Evolutionary conservation across 2,329 filamentous ascomycete genomes (phyloP).

Genomic region (Nigrospora oryzae): DNA sequence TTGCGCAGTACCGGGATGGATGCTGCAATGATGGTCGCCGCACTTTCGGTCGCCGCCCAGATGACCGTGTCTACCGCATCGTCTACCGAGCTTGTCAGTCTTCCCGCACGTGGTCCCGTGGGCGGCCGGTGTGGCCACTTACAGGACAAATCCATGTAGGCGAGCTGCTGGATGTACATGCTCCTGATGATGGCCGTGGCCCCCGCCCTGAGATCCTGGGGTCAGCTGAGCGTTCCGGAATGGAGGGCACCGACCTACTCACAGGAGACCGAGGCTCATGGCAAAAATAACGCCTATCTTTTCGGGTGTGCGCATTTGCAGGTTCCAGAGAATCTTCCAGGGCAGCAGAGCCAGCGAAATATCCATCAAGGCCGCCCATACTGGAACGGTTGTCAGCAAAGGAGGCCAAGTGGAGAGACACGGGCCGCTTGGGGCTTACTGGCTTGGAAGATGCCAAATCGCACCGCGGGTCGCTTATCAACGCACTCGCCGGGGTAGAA

Average conservation of each 20-base stretch:
- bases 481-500: conserved; percentile 6
- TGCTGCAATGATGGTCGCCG: conserved; percentile 24
- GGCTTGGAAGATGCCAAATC: conserved; percentile 1
- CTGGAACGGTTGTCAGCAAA: neutral
- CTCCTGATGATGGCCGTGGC: too few relatives aligned
- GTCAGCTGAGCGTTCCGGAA: too few relatives aligned
- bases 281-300: conserved; percentile 19
- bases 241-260: neutral
- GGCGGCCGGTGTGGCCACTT: too few relatives aligned
- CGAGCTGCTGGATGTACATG: too few relatives aligned
- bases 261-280: conserved; percentile 20
- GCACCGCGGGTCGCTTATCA: conserved; percentile 3
- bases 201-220: too few relatives aligned
- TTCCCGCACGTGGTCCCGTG: too few relatives aligned
- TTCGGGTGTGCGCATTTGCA: conserved; percentile 19
- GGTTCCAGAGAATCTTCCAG: conserved; percentile 19
- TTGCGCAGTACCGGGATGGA: conserved; percentile 21
- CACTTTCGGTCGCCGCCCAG: conserved; percentile 20
- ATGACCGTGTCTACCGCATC: conserved; percentile 1
- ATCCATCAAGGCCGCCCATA: conserved; percentile 17
- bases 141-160: too few relatives aligned
- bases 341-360: conserved; percentile 18
- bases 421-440: too few relatives aligned
- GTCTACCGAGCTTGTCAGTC: too few relatives aligned
- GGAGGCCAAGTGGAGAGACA: too few relatives aligned